These are phyloP conservation scores for Cladophialophora psammophila DNA, from an alignment of 2,329 filamentous ascomycete genomes.

Conservation along the genomic window DNA sequence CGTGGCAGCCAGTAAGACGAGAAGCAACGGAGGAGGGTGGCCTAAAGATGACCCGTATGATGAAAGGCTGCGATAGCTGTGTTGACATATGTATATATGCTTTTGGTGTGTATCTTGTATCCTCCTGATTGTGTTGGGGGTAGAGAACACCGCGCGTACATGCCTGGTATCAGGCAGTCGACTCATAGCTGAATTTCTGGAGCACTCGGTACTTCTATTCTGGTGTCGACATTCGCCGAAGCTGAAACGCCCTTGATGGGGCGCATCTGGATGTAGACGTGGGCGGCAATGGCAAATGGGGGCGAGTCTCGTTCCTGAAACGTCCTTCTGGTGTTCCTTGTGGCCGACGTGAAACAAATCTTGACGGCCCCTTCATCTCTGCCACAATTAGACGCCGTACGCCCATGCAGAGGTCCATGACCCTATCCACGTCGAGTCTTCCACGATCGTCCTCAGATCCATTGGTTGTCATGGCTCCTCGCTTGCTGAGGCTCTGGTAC, in stretches of 20 bases:
- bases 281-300: not conserved
- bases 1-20: not conserved
- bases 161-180: not conserved
- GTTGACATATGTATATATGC: too few species aligned
- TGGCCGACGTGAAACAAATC: slow-evolving; percentile 6
- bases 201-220: too few species aligned
- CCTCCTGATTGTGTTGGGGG: too few species aligned
- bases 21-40: not conserved
- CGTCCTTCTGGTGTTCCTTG: not conserved
- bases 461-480: slow-evolving; percentile 27
- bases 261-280: too few species aligned
- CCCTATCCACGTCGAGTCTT: slow-evolving; percentile 23
- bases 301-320: not conserved
- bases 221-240: too few species aligned
- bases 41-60: not conserved
- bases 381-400: slow-evolving; percentile 29
- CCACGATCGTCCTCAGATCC: slow-evolving; percentile 1
- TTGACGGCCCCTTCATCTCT: slow-evolving; percentile 15
- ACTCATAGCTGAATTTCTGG: too few species aligned
- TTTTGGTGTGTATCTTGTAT: too few species aligned
- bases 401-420: slow-evolving; percentile 15
- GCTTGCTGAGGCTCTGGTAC: not conserved
- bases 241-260: too few species aligned
- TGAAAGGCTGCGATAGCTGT: too few species aligned
- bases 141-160: too few species aligned